Evolutionary conservation across 1,284 basidiomycete genomes (phyloP), one percentile per base, ranked within the genome.

Genomic region (Ceratobasidium sp.): DNA sequence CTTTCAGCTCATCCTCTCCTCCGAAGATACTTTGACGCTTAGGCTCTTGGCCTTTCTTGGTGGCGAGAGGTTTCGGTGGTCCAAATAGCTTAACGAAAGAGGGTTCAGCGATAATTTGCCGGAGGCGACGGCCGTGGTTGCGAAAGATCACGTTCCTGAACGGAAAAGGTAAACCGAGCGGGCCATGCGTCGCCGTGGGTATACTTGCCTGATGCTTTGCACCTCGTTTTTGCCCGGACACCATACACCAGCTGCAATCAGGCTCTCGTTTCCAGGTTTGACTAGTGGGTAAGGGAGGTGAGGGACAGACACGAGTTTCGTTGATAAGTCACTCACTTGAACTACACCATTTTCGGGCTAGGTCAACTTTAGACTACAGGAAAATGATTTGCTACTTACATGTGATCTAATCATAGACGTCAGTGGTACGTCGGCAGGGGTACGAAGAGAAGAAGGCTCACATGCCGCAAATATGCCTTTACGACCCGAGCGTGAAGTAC

Each of bases 161-260:
- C 42, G 40, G 61, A 20, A 4, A 46, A 64, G 40, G n/a, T 23
- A 44, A 12, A 20, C 23, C 49, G 15, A 26, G 3, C 26, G 42
- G 44, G 49, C 20, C n/a, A 78, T 55, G 39, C 26, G 18, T 40
- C 70, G 56, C 6, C 63, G 56, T 33, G 40, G 72, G 28, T 75
- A 18, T 40, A 80, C 84, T 40, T 82, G 93, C 90, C 95, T 88
- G 51, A 97, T 91, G 13, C 89, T 91, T 0, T 89, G 88, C 2
- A 97, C 87, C 83, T 96, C 93, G 80, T 93, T 91, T 82, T 91
- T 94, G 1, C 89, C 93, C 0, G 96, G 95, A 83, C 91, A 92
- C 96, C 96, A 98, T 5, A 89, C 84, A 3, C 96, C 96, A 1
- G 91, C 94, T 18, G 94, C 96, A 46, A 97, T 85, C 10, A 95